Evolutionary conservation across 805 yeast genomes (phyloP), one percentile per base, ranked within the genome.

Genomic region (Kuraishia molischiana): DNA sequence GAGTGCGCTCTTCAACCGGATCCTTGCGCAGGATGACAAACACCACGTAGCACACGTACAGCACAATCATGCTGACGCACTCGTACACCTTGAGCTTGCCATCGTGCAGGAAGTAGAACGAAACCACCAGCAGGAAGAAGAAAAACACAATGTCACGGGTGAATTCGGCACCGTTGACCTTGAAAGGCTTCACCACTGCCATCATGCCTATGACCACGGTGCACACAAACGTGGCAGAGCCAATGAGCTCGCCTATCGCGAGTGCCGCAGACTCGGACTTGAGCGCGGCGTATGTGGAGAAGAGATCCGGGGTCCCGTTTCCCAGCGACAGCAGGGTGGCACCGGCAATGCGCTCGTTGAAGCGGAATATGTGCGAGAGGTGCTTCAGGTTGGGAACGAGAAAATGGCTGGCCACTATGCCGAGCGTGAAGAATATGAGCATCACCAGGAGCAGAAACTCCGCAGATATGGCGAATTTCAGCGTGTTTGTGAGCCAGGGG

Each of bases 221-320:
- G 19, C 69, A 58, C 3, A 72, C 66, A 44, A 74, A 71, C n/a
- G 67, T 60, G 1, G 77, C 68, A 1, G 77, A 71, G 0, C 80
- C 79, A 32, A 72, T 46, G 20, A 74, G 49, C 49, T 74, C 79
- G 2, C 77, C 69, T 3, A 73, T 54, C 0, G 79, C 79, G 49
- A 74, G 56, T 1, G 61, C 39, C 0, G 81, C 75, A 1, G 85
- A 74, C n/a, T 74, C 79, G 1, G 76, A 60, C 10, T 69, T 67
- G 75, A 92, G 72, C 3, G 97, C 95, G 35, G 80, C 78, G 53
- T 77, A 85, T 0, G 95, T 86, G 34, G 90, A 74, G 28, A 87
- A 71, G 3, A 90, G 76, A 55, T 90, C 98, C 0, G 97, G 95
- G 0, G 94, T 70, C 3, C 95, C 95, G 58, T 90, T 90, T 0